Conservation (phyloP, 108 stramenopile genomes). For the Conticribra weissflogii region DNA sequence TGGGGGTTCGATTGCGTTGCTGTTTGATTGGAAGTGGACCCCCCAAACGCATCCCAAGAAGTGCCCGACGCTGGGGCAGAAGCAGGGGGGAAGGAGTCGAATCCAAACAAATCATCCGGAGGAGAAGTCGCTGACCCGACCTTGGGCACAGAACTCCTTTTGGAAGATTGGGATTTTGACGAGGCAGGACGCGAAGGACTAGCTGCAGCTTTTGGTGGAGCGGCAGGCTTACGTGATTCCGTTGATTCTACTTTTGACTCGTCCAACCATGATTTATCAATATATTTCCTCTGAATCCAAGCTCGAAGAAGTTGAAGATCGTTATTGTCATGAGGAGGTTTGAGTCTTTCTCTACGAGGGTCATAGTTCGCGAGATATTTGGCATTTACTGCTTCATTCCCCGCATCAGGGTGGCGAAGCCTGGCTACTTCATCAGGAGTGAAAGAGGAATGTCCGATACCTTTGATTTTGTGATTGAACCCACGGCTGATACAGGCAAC, state of each 20-base stretch:
- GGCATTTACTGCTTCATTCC: constrained; percentile 77
- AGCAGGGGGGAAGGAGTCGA: constrained; percentile 47
- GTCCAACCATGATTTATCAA: constrained; percentile 67
- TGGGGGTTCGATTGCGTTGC: not conserved
- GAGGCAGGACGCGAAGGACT: constrained; percentile 1
- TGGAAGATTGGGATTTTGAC: constrained; percentile 8
- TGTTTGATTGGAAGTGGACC: constrained; percentile 17
- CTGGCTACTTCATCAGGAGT: constrained; percentile 66
- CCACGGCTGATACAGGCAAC: constrained; percentile 50
- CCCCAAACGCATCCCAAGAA: constrained; percentile 79
- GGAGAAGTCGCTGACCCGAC: not conserved
- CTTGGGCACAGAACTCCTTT: constrained; percentile 26
- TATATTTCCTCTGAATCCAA: constrained; percentile 82
- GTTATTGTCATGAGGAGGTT: constrained; percentile 62
- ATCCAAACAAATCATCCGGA: constrained; percentile 61
- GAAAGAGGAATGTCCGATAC: constrained; percentile 80
- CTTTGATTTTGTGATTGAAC: constrained; percentile 78
- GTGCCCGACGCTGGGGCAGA: constrained; percentile 17
- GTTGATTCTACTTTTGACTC: not conserved
- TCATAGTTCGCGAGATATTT: constrained; percentile 70
- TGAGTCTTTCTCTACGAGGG: constrained; percentile 49
- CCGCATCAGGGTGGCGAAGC: constrained; percentile 38
- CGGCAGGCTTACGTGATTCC: not conserved
- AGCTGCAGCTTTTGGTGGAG: constrained; percentile 3
- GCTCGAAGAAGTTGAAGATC: constrained; percentile 62